phyloP scores from a whole-genome alignment of 345 rosid genomes.

The Trapa incisa region DNA sequence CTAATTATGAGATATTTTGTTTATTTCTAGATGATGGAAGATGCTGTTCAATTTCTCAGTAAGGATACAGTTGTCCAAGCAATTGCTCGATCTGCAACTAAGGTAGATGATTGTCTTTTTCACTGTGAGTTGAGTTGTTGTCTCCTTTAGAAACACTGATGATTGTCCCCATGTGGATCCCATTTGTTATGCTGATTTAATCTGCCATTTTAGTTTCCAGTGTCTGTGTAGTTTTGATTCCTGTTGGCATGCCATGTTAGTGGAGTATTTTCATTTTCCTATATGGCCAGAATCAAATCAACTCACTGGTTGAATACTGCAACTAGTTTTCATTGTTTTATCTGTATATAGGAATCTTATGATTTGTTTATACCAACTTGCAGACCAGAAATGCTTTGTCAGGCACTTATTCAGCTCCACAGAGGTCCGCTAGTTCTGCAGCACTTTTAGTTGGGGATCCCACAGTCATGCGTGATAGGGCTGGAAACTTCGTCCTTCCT shows the following conservation, averaged over 20 bases:
- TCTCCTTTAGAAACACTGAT: not conserved
- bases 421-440: conserved; percentile 97
- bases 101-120: conserved; percentile 31
- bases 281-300: not conserved
- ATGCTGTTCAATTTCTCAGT: conserved; percentile 89
- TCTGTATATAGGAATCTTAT: not conserved
- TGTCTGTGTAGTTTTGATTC: not conserved
- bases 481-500: conserved; percentile 94
- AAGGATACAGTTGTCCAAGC: conserved; percentile 97
- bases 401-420: conserved; percentile 99
- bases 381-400: conserved; percentile 98
- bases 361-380: conserved; percentile 4
- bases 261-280: not conserved
- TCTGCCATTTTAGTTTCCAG: not conserved
- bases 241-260: not conserved
- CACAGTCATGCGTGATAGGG: conserved; percentile 82
- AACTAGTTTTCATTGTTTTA: not conserved
- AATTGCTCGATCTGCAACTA: conserved; percentile 88
- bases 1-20: conserved; percentile 7
- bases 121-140: not conserved
- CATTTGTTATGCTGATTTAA: not conserved
- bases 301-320: not conserved
- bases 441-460: conserved; percentile 97
- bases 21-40: conserved; percentile 85
- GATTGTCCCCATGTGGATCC: not conserved